Evolutionary conservation across 1,284 basidiomycete species (phyloP), one percentile per base, ranked within the genome.

Genomic region (Coriolopsis trogii): DNA sequence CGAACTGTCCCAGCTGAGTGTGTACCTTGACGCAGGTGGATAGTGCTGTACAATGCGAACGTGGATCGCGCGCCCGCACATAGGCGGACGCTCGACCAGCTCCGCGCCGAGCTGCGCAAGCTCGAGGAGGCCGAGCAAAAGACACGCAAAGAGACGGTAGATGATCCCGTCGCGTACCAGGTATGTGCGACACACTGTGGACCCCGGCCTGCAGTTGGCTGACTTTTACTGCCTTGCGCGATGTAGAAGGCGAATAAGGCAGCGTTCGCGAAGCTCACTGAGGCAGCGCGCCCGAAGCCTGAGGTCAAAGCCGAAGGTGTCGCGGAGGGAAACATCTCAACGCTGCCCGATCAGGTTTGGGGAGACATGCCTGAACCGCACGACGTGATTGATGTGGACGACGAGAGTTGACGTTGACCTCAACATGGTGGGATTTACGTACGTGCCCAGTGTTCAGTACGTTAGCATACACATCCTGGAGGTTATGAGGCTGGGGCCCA

Each of bases 41-140:
- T 87, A 0, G 79, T 81, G 63, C 61, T 86, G 33, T 85, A 78
- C 62, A 90, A 90, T 55, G 80, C 86, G 18, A 90, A 89, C 63
- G 70, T 87, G 8, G 88, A 90, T 67, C 78, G 78, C 53, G 72
- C 73, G n/a, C 49, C 62, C 1, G 49, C 60, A 16, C 70, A 76
- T 39, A 76, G 85, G 24, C 80, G 77, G 63, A 71, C 72, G n/a
- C 61, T 72, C 37, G 56, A 65, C 1, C 77, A 80, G 37, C 73
- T 89, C 9, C 70, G 74, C 34, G 65, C 63, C 43, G 85, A 87
- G 23, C 63, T 89, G 56, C 77, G 72, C 56, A 71, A 70, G 58
- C 85, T 82, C 81, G 87, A 89, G 58, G 79, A 81, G 18, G 71
- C 74, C 33, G 76, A 72, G 61, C 65, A 63, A 18, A 62, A 55